These are phyloP conservation scores for Cucumis hystrix DNA, from an alignment of 306 rosid genomes.

Conservation along the genomic window DNA sequence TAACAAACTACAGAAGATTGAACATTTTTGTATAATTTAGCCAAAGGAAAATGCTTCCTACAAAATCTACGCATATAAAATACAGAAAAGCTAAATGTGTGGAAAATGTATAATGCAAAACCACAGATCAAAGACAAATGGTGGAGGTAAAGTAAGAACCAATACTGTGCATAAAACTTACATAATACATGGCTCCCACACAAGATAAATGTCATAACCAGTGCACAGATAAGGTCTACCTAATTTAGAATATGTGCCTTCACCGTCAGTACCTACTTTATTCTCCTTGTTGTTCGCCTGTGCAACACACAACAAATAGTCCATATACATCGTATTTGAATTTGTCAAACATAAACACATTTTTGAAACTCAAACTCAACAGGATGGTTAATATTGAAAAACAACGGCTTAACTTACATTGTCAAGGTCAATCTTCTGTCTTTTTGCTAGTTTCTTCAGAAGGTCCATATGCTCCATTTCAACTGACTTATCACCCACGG, in stretches of 20 bases:
- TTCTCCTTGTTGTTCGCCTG: slow-evolving; percentile 44
- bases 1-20: neutral
- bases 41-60: neutral
- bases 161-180: slow-evolving; percentile 23
- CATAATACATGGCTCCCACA: slow-evolving; percentile 94
- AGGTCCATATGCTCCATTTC: slow-evolving; percentile 21
- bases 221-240: slow-evolving; percentile 75
- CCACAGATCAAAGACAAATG: neutral
- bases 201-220: slow-evolving; percentile 86
- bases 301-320: slow-evolving; percentile 10
- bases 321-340: neutral
- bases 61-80: neutral
- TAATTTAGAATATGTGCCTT: slow-evolving; percentile 15
- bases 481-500: slow-evolving; percentile 19
- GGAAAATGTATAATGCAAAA: neutral
- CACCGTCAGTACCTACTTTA: slow-evolving; percentile 18
- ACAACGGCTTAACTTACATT: slow-evolving; percentile 22
- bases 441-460: slow-evolving; percentile 34
- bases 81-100: neutral
- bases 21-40: neutral
- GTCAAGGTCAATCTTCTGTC: slow-evolving; percentile 35
- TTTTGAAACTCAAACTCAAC: neutral
- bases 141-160: neutral
- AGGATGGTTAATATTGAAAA: no score
- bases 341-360: neutral